These are phyloP conservation scores for Termitomyces eurrhizus DNA, from an alignment of 768 basidiomycete species.

Conservation along the genomic window DNA sequence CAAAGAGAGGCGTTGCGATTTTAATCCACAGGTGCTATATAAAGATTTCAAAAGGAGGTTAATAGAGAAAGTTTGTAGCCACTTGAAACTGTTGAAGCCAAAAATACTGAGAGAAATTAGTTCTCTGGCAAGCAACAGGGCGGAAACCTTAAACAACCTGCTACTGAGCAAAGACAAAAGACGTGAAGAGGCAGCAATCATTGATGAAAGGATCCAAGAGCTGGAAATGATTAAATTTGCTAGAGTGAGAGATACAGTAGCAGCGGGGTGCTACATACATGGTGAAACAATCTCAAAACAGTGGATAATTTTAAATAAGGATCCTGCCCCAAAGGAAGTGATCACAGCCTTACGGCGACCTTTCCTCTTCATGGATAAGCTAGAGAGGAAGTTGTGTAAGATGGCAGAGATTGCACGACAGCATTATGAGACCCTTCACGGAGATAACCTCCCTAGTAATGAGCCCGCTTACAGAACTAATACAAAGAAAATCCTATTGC, in stretches of 20 bases:
- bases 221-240: not conserved
- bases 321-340: slow-evolving; percentile 10
- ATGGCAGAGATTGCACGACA: slow-evolving; percentile 29
- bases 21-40: no score
- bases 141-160: not conserved
- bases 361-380: not conserved
- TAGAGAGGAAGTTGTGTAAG: slow-evolving; percentile 8
- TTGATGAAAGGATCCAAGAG: slow-evolving; percentile 5
- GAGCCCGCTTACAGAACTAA: no score
- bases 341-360: slow-evolving; percentile 14
- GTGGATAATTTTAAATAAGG: slow-evolving; percentile 16
- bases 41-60: no score
- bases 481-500: no score
- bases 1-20: no score
- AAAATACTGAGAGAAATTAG: not conserved
- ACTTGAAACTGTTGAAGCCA: no score
- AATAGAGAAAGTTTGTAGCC: no score
- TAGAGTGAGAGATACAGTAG: not conserved
- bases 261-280: not conserved
- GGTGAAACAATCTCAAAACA: slow-evolving; percentile 17
- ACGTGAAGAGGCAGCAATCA: not conserved
- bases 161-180: not conserved
- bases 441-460: not conserved
- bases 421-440: slow-evolving; percentile 27
- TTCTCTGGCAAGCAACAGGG: no score